A percentile compares a stretch with the other conserved stretches of the same genome.
Evolutionary conservation across 257 asterid genomes (phyloP).

Genomic region (Lantana camara): DNA sequence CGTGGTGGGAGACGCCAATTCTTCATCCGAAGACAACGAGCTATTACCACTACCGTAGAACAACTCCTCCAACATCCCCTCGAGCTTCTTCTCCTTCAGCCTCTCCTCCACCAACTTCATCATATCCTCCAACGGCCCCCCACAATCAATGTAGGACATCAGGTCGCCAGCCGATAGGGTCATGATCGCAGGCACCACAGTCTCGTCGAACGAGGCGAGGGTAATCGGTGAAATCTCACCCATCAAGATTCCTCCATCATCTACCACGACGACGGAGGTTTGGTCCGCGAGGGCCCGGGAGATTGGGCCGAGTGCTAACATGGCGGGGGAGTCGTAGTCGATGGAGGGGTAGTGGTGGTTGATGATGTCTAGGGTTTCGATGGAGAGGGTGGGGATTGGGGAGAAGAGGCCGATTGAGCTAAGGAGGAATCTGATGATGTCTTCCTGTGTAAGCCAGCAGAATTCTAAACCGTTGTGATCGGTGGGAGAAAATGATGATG

Average conservation of each 20-base stretch:
- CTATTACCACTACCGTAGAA: conserved; percentile 10
- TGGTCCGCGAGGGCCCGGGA: conserved; percentile 40
- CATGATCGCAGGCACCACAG: conserved; percentile 60
- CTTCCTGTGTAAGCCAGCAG: conserved; percentile 85
- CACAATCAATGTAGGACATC: conserved; percentile 69
- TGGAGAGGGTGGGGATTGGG: conserved; percentile 57
- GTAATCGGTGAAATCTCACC: conserved; percentile 75
- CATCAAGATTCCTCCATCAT: conserved; percentile 42
- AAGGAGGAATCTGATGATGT: conserved; percentile 60
- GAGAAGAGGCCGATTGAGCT: conserved; percentile 70
- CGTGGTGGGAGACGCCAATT: conserved; percentile 40
- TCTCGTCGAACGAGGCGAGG: conserved; percentile 55
- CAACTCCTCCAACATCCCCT: conserved; percentile 53
- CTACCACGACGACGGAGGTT: conserved; percentile 68
- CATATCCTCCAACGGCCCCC: conserved; percentile 72
- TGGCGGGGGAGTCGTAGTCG: conserved; percentile 58
- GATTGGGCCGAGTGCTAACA: conserved; percentile 41
- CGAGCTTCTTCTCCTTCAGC: conserved; percentile 53
- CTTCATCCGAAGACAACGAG: conserved; percentile 53
- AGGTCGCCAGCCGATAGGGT: conserved; percentile 75
- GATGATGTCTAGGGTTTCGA: conserved; percentile 56
- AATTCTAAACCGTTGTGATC: conserved; percentile 60
- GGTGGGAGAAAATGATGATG: conserved; percentile 35
- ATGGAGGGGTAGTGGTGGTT: conserved; percentile 35
- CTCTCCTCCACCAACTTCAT: conserved; percentile 47